phyloP scores from a whole-genome alignment of 257 asterid genomes.

The Misopates orontium region DNA sequence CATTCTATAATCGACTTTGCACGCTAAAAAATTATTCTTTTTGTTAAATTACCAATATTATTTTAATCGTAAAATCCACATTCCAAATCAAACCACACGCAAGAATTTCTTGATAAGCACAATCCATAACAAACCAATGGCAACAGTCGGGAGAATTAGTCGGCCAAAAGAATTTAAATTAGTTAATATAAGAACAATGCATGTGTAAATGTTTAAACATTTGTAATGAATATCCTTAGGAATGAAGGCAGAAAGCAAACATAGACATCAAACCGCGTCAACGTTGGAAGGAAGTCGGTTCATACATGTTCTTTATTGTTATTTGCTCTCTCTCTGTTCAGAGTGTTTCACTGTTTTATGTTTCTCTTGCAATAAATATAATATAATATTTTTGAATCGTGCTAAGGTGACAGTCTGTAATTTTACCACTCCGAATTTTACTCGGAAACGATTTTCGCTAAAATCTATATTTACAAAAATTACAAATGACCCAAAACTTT shows the following conservation, averaged over 20 bases:
- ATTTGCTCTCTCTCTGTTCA: background rate
- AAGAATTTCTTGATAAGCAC: constrained; percentile 27
- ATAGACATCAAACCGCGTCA: constrained; percentile 28
- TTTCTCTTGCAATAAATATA: background rate
- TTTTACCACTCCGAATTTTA: no score
- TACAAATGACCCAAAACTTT: no score
- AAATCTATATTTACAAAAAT: no score
- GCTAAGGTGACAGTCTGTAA: no score
- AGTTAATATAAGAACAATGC: background rate
- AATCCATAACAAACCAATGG: background rate
- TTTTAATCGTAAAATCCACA: no score
- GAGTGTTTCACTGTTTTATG: no score
- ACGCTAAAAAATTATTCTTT: no score
- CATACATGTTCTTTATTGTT: constrained; percentile 5
- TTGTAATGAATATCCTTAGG: constrained; percentile 10
- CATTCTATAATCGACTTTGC: no score
- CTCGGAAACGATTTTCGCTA: no score
- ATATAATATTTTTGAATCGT: background rate
- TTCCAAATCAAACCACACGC: background rate
- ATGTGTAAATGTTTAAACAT: background rate
- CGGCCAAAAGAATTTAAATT: constrained; percentile 19
- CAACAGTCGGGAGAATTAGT: constrained; percentile 10
- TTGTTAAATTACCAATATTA: no score
- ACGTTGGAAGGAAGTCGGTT: constrained; percentile 28
- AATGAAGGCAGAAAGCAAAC: constrained; percentile 19